Conservation (phyloP, 805 yeast genomes). For the Barnettozyma wickerhamii region DNA sequence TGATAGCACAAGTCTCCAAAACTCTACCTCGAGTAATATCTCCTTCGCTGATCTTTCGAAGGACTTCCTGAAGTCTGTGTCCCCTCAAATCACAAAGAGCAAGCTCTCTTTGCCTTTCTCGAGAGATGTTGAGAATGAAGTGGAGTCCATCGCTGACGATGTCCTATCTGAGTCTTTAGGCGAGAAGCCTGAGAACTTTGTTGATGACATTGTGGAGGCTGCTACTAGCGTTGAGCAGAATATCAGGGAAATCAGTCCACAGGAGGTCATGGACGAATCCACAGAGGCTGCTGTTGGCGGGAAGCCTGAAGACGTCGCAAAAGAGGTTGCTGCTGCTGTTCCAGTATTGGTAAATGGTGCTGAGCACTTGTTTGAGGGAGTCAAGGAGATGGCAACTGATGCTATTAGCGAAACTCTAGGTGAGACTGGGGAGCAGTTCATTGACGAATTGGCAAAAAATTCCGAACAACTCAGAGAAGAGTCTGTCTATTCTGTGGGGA, state of each 20-base stretch:
- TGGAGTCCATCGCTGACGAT: conserved; percentile 4
- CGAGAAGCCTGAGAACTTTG: conserved; percentile 8
- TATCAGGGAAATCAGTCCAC: neutral
- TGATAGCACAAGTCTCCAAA: conserved; percentile 1
- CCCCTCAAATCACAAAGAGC: no score
- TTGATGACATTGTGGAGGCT: neutral
- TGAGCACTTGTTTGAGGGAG: neutral
- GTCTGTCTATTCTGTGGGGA: neutral
- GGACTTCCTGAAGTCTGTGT: conserved; percentile 11
- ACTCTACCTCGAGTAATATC: neutral
- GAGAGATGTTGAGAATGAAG: neutral
- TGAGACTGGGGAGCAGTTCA: conserved; percentile 9
- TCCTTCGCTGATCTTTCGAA: conserved; percentile 17
- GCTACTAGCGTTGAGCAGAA: neutral
- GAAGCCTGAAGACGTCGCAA: conserved; percentile 8
- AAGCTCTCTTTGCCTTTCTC: no score
- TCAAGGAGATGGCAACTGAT: conserved; percentile 2
- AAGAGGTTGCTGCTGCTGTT: neutral
- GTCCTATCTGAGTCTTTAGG: conserved; percentile 14
- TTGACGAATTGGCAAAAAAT: conserved; percentile 4
- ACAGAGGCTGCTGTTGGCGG: conserved; percentile 16
- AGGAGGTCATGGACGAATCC: neutral
- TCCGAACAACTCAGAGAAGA: conserved; percentile 2
- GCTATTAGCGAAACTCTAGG: conserved; percentile 6
- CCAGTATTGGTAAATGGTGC: neutral